Evolutionary conservation across 192 early-diverging fungal species (phyloP).

Genomic region (Podila clonocystis): DNA sequence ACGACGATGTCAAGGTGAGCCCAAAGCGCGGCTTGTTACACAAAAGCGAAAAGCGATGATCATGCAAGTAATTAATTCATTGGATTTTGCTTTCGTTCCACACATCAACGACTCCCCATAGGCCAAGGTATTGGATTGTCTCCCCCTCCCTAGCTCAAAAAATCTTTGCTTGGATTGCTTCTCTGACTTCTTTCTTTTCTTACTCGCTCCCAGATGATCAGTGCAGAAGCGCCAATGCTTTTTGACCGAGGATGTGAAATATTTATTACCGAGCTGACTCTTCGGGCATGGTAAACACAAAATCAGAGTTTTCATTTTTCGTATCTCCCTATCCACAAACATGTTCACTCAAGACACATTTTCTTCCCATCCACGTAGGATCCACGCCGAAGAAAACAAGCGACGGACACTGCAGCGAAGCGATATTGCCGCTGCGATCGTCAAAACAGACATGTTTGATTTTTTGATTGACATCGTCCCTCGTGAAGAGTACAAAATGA

Average conservation of each 20-base stretch:
- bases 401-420: conserved; percentile 92
- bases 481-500: conserved; percentile 76
- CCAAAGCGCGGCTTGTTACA: not conserved
- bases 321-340: not conserved
- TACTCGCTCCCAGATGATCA: conserved; percentile 62
- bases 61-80: too few species aligned
- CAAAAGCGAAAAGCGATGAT: not conserved
- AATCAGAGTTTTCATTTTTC: not conserved
- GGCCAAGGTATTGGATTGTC: too few species aligned
- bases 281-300: conserved; percentile 73
- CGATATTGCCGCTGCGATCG: conserved; percentile 89
- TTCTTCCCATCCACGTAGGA: conserved; percentile 52
- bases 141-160: too few species aligned
- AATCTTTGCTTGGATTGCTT: too few species aligned
- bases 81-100: too few species aligned
- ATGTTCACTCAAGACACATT: not conserved
- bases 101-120: not conserved
- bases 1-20: conserved; percentile 90
- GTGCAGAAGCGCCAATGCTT: conserved; percentile 85
- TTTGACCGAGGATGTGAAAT: conserved; percentile 98
- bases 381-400: conserved; percentile 97
- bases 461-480: conserved; percentile 98
- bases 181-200: conserved; percentile 3
- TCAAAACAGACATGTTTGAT: conserved; percentile 94
- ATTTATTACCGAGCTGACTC: conserved; percentile 92